phyloP scores from a whole-genome alignment of 2,329 filamentous ascomycete genomes.

The Pseudopithomyces maydicus region DNA sequence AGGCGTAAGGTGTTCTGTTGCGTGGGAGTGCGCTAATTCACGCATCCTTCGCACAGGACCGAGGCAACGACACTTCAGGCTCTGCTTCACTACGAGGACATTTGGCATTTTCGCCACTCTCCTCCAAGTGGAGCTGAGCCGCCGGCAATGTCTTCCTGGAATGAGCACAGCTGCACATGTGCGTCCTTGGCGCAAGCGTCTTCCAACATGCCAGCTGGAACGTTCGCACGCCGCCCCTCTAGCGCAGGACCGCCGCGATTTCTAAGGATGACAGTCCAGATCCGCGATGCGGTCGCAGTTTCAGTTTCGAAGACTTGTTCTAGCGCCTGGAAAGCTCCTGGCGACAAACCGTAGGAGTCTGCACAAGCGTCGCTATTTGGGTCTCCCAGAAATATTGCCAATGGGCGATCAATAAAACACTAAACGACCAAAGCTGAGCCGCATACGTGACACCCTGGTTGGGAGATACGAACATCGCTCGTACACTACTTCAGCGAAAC shows the following conservation, averaged over 20 bases:
- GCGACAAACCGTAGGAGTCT: not conserved
- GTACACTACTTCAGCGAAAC: not conserved
- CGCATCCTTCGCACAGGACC: not conserved
- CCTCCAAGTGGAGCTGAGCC: not conserved
- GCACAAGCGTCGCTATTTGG: slow-evolving; percentile 1
- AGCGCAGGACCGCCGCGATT: not conserved
- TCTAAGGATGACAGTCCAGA: slow-evolving; percentile 1
- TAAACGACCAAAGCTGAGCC: not conserved
- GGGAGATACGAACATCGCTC: not conserved
- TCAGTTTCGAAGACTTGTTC: not conserved
- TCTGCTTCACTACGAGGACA: not conserved
- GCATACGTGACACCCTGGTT: not conserved
- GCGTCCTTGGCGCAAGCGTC: not conserved
- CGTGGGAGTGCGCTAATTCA: not conserved
- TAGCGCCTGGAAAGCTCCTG: not conserved
- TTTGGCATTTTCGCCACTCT: not conserved
- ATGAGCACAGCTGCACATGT: not conserved
- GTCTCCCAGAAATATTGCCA: slow-evolving; percentile 1
- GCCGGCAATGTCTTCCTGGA: not conserved
- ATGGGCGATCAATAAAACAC: slow-evolving; percentile 2
- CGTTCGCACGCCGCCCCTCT: not conserved
- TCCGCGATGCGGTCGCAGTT: not conserved
- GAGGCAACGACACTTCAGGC: not conserved
- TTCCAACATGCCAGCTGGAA: not conserved
- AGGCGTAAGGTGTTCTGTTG: not conserved